These are phyloP conservation scores for Porcisia hertigi DNA, from an alignment of 208 protist genomes.

Conservation along the genomic window DNA sequence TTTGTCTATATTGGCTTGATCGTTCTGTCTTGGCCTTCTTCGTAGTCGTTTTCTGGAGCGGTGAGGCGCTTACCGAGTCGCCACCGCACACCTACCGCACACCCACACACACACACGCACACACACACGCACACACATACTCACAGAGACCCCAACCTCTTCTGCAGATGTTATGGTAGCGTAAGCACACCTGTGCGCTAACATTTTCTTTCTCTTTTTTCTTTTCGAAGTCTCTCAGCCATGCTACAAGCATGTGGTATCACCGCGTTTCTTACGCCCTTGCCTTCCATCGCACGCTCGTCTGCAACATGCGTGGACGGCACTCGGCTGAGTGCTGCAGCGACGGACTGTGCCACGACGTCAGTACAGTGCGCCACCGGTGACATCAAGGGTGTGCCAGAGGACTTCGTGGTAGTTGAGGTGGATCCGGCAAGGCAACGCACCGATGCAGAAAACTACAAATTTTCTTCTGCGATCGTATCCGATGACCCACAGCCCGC, in stretches of 20 bases:
- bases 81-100: too few relatives aligned
- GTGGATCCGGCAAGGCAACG: constrained; percentile 57
- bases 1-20: neutral
- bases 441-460: constrained; percentile 43
- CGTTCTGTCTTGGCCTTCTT: neutral
- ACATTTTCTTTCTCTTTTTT: neutral
- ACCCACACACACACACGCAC: too few relatives aligned
- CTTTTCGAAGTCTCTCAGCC: neutral
- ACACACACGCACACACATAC: neutral
- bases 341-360: neutral
- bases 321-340: neutral
- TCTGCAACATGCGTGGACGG: too few relatives aligned
- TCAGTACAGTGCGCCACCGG: constrained; percentile 24
- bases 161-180: neutral
- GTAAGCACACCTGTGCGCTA: neutral
- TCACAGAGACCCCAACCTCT: too few relatives aligned
- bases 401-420: constrained; percentile 84
- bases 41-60: neutral
- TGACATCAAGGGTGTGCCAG: constrained; percentile 51
- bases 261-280: constrained; percentile 22
- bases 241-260: constrained; percentile 83
- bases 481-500: neutral
- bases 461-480: constrained; percentile 4
- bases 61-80: neutral
- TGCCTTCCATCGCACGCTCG: neutral